phyloP scores from a whole-genome alignment of 2,329 filamentous ascomycete species.

The Pestalotiopsis sp. region DNA sequence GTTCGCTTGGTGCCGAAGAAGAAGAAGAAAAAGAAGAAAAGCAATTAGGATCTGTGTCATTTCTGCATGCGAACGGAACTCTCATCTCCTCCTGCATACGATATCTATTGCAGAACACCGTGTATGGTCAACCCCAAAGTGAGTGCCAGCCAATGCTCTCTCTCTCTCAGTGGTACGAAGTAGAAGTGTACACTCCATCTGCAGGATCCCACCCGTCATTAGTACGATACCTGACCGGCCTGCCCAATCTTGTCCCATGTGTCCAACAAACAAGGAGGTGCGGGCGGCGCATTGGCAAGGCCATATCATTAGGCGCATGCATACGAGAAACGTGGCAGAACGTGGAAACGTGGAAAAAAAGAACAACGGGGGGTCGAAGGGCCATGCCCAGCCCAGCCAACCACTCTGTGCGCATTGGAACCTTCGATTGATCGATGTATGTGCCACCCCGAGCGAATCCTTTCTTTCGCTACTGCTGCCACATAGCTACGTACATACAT shows the following conservation, averaged over 20 bases:
- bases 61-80: too few species aligned
- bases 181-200: neutral
- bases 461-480: too few species aligned
- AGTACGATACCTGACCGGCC: neutral
- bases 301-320: neutral
- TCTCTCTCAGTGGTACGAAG: neutral
- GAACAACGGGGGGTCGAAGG: neutral
- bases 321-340: conserved; percentile 11
- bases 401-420: neutral
- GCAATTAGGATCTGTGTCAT: too few species aligned
- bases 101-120: too few species aligned
- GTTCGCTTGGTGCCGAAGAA: too few species aligned
- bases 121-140: too few species aligned
- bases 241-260: neutral
- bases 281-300: conserved; percentile 3
- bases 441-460: too few species aligned
- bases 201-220: neutral
- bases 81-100: too few species aligned
- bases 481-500: neutral
- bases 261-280: neutral
- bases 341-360: neutral
- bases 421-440: neutral
- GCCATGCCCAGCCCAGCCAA: neutral
- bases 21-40: too few species aligned
- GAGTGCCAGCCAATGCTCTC: too few species aligned